Conservation (phyloP, 2,329 filamentous ascomycete genomes). For the Paecilomyces variotii region DNA sequence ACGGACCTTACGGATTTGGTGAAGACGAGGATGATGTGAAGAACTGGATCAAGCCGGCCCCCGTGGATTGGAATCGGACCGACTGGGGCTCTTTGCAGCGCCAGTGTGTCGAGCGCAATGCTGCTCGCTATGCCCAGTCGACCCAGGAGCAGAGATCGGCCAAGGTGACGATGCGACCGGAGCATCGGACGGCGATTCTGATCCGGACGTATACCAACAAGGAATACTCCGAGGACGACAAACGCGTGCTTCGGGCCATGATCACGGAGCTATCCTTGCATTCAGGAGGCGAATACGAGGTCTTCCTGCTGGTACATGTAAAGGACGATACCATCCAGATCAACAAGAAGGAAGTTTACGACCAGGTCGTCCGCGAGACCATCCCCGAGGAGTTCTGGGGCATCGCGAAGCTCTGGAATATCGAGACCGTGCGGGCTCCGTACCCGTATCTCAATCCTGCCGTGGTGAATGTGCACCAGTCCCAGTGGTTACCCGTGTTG, state of each 20-base stretch:
- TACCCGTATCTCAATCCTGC: constrained; percentile 7
- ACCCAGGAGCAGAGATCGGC: neutral
- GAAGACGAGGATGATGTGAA: constrained; percentile 16
- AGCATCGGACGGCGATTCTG: constrained; percentile 54
- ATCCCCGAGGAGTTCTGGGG: constrained; percentile 26
- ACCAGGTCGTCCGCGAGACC: constrained; percentile 7
- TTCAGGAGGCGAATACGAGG: constrained; percentile 71
- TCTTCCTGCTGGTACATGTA: constrained; percentile 80
- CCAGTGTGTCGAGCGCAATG: constrained; percentile 58
- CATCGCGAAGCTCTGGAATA: constrained; percentile 27
- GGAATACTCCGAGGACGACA: constrained; percentile 68
- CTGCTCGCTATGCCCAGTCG: constrained; percentile 49
- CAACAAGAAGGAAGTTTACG: constrained; percentile 31
- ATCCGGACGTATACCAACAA: constrained; percentile 78
- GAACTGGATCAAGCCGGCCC: constrained; percentile 17
- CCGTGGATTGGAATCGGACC: constrained; percentile 50
- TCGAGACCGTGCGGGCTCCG: constrained; percentile 6
- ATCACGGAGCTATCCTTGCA: constrained; percentile 70
- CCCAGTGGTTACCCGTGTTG: neutral
- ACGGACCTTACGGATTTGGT: constrained; percentile 47
- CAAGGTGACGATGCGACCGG: neutral
- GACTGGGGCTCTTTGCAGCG: constrained; percentile 65
- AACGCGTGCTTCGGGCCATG: constrained; percentile 73
- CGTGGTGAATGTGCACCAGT: constrained; percentile 8
- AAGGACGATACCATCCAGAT: constrained; percentile 66